Evolutionary conservation across 169 alveolate genomes (phyloP), one percentile per base, ranked within the genome.

Genomic region (Eimeria necatrix): DNA sequence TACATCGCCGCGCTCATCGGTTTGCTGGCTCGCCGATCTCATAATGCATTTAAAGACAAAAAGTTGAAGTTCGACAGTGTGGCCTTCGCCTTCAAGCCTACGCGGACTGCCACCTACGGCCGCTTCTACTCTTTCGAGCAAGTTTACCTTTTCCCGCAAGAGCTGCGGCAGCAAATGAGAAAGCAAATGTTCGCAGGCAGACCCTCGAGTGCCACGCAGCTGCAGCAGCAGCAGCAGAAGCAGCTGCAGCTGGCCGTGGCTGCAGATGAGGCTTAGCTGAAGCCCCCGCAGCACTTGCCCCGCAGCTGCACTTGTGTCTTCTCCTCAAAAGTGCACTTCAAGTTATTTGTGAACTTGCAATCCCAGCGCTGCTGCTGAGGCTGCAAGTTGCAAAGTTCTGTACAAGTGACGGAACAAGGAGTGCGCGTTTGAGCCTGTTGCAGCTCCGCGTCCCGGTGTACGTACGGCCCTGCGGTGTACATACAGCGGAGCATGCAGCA

Each of bases 81-180:
- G 16, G 68, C 7, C 4, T 61, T 14, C 5, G 61, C 88, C 8
- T 41, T 4, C 81, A 22, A 70, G 56, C 87, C 86, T 9, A 26
- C 22, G 60, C 52, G 78, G 46, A n/a, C 88, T 3, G 60, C 85
- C 61, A 26, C 56, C 32, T 80, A 80, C 24, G 88, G 56, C 59
- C 61, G 10, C 32, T 1, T 24, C 80, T 74, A 90, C 78, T 59
- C 8, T 73, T 26, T 89, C 48, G 89, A 89, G 51, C 81, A 89
- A 22, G 94, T 52, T 60, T 49, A 89, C 46, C 20, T 73, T 16
- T 68, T 88, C 48, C 87, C n/a, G 4, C 24, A 71, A 53, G 12
- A 51, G 46, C 16, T 9, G 10, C 52, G 26, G 26, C 26, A n/a
- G 14, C 24, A 14, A 16, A 7, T 26, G 32, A 16, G 20, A 48